These are phyloP conservation scores for Trametes gibbosa DNA, from an alignment of 768 basidiomycete genomes.

Conservation along the genomic window DNA sequence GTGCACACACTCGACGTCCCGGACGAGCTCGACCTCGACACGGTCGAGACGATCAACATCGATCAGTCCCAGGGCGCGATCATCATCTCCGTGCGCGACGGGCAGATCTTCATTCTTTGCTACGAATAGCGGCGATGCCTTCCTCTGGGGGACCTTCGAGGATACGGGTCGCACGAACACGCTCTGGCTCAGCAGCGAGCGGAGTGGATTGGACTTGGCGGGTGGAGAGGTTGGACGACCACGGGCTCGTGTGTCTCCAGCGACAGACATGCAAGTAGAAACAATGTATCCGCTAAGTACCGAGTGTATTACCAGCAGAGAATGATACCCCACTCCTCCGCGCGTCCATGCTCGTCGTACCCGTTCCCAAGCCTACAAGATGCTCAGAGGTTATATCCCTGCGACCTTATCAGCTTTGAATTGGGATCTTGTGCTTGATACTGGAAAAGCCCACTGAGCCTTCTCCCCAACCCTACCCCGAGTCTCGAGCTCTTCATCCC, in stretches of 20 bases:
- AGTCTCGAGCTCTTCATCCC: too few species aligned
- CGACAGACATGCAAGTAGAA: constrained; percentile 6
- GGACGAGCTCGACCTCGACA: constrained; percentile 58
- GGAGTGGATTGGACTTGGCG: neutral
- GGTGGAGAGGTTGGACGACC: neutral
- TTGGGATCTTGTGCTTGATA: too few species aligned
- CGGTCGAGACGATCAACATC: constrained; percentile 74
- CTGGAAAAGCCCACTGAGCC: too few species aligned
- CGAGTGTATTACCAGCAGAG: constrained; percentile 10
- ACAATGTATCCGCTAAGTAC: constrained; percentile 16
- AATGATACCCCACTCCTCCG: constrained; percentile 6
- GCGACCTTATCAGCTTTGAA: too few species aligned
- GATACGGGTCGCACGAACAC: too few species aligned
- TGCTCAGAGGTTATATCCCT: too few species aligned
- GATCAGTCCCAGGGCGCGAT: constrained; percentile 75
- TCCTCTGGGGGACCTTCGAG: too few species aligned
- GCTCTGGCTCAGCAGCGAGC: neutral
- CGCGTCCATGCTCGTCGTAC: too few species aligned
- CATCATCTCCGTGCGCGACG: constrained; percentile 63
- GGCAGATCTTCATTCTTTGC: constrained; percentile 71
- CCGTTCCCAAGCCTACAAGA: too few species aligned
- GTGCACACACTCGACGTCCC: constrained; percentile 65
- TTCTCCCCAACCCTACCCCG: too few species aligned
- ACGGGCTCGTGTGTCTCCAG: neutral
- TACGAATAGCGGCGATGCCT: constrained; percentile 41